Evolutionary conservation across 208 protist genomes (phyloP).

Genomic region (Novymonas esmeraldas): DNA sequence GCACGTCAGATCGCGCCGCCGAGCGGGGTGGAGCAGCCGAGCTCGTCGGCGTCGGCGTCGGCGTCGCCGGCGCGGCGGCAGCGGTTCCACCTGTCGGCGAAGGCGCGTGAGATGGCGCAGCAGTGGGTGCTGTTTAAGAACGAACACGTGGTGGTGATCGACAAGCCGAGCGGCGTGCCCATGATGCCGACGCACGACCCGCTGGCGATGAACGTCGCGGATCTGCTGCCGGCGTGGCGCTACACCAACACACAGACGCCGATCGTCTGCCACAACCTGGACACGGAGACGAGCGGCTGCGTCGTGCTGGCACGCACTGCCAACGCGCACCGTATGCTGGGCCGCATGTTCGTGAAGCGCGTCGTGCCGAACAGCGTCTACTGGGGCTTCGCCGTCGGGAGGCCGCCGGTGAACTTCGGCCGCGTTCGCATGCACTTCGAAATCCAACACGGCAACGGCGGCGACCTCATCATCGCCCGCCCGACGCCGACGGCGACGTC

Average conservation of each 20-base stretch:
- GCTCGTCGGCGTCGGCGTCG: slow-evolving; percentile 3
- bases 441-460: slow-evolving; percentile 66
- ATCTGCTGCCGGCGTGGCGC: slow-evolving; percentile 88
- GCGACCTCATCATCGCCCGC: slow-evolving; percentile 81
- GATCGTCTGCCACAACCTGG: slow-evolving; percentile 90
- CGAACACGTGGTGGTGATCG: slow-evolving; percentile 93
- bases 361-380: slow-evolving; percentile 93
- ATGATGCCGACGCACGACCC: slow-evolving; percentile 89
- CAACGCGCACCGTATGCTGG: slow-evolving; percentile 86
- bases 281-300: slow-evolving; percentile 90
- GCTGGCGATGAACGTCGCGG: slow-evolving; percentile 87
- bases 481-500: slow-evolving; percentile 76
- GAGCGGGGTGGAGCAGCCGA: slow-evolving; percentile 36
- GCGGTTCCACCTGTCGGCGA: slow-evolving; percentile 64
- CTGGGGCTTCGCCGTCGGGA: slow-evolving; percentile 90
- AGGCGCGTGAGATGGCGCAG: slow-evolving; percentile 78
- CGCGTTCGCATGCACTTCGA: slow-evolving; percentile 94
- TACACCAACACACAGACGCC: slow-evolving; percentile 81
- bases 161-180: slow-evolving; percentile 92
- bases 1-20: slow-evolving; percentile 59
- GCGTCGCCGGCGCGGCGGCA: slow-evolving; percentile 6
- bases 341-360: slow-evolving; percentile 88
- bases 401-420: slow-evolving; percentile 86
- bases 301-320: slow-evolving; percentile 87
- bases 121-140: slow-evolving; percentile 95